phyloP scores from a whole-genome alignment of 2,329 filamentous ascomycete genomes.

The Aureobasidium sp. region DNA sequence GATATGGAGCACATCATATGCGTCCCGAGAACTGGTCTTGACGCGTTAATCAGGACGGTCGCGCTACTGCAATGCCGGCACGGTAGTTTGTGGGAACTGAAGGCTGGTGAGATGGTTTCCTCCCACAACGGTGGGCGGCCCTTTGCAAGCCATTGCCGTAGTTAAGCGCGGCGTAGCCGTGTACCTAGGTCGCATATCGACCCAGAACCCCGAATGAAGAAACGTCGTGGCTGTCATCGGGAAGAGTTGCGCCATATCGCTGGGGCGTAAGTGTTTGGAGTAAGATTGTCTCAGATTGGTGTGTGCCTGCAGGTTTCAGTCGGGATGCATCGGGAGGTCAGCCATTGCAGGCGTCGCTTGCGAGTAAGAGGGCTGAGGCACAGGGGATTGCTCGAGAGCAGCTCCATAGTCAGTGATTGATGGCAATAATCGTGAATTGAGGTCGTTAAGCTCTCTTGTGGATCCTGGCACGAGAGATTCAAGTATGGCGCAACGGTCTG shows the following conservation, averaged over 20 bases:
- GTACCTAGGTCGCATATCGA: not conserved
- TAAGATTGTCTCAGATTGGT: slow-evolving; percentile 12
- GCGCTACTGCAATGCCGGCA: slow-evolving; percentile 10
- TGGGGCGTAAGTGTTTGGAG: slow-evolving; percentile 3
- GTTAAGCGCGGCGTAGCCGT: not conserved
- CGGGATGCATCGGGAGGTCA: slow-evolving; percentile 3
- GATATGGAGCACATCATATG: not conserved
- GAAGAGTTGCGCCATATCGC: slow-evolving; percentile 2
- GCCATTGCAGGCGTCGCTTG: not conserved
- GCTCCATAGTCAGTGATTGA: not conserved
- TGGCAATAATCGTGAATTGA: not conserved
- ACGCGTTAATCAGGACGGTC: not conserved
- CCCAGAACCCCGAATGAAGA: not conserved
- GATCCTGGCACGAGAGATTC: slow-evolving; percentile 3
- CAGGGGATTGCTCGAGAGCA: not conserved
- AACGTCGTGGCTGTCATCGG: slow-evolving; percentile 11
- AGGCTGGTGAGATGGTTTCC: not conserved
- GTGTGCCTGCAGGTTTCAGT: slow-evolving; percentile 13
- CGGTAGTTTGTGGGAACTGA: not conserved
- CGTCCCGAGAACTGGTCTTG: not conserved
- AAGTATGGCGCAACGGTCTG: slow-evolving; percentile 10
- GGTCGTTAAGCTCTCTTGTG: not conserved
- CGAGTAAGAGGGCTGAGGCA: not conserved
- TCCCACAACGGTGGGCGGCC: not conserved
- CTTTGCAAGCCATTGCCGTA: slow-evolving; percentile 7